Base-by-base conservation (phyloP, 78 protist species). In the Bodo saltans region DNA sequence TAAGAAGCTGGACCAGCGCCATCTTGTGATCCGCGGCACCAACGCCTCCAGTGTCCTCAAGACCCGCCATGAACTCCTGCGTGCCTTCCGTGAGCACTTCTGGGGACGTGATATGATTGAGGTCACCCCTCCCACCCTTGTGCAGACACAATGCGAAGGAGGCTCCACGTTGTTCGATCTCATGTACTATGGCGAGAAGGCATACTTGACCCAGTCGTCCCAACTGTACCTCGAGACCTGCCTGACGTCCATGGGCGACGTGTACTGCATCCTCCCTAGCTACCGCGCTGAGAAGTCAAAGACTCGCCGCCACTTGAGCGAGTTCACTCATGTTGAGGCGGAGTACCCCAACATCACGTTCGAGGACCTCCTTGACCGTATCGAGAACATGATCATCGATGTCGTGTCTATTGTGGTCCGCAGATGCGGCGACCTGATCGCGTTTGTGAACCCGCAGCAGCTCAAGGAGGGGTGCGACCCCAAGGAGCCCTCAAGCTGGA, bases 121-220 rank as follows among this genome's bases (percentile, higher is more conserved):
- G 78, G 95, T 97, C 37, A 87, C 81, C 30, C 97, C 98, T 40
- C 99, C 98, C 68, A 95, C 98, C 23, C 84, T 97, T 0, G 99
- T 97, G 33, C 95, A 97, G 90, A 96, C 93, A 34, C 92, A 85
- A 78, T 85, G 90, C 74, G 99, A 96, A 69, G 99, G 98, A 33
- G 98, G 98, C 37, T 74, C 94, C 21, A 94, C 96, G 52, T 89
- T 95, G 33, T 95, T 95, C 84, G 52, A 84, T 39, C 68, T 95
- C 47, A 78, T 89, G 70, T 94, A 91, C 89, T 94, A 68, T 34
- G 97, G 91, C 38, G 85, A 96, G 86, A 39, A 38, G 34, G 97
- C 97, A 34, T 96, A 92, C 73, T 78, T 97, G 32, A 97, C 99
- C 40, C 98, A 97, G 88, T 94, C 97, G 12, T 92, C 96, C 32